Conservation (phyloP, 768 basidiomycete genomes). For the Sistotremastrum suecicum region DNA sequence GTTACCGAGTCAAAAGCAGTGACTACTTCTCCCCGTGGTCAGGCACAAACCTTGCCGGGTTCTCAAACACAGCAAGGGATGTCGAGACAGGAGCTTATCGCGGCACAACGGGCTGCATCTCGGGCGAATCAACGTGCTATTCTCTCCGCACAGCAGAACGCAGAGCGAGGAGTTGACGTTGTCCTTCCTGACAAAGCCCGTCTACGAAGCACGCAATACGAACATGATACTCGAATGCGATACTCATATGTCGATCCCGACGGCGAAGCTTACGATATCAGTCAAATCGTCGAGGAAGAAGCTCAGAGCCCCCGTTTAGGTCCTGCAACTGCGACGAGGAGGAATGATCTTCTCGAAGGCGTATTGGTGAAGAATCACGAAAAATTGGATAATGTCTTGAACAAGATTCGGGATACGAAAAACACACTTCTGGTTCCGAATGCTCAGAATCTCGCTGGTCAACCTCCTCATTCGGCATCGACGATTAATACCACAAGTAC, state of each 20-base stretch:
- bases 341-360: slow-evolving; percentile 55
- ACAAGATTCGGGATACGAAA: slow-evolving; percentile 58
- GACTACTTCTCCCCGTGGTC: slow-evolving; percentile 29
- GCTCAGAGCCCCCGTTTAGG: slow-evolving; percentile 37
- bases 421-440: slow-evolving; percentile 17
- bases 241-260: slow-evolving; percentile 91
- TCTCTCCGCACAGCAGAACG: slow-evolving; percentile 73
- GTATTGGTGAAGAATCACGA: slow-evolving; percentile 45
- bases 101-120: slow-evolving; percentile 77
- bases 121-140: slow-evolving; percentile 79
- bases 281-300: slow-evolving; percentile 84
- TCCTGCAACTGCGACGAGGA: slow-evolving; percentile 16
- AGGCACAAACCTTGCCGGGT: background rate
- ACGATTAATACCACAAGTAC: slow-evolving; percentile 14
- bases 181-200: slow-evolving; percentile 73
- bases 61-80: slow-evolving; percentile 4
- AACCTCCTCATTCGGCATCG: slow-evolving; percentile 13
- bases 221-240: slow-evolving; percentile 58
- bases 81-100: slow-evolving; percentile 83
- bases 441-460: slow-evolving; percentile 10
- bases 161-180: slow-evolving; percentile 79
- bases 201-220: slow-evolving; percentile 70
- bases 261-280: slow-evolving; percentile 87
- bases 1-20: slow-evolving; percentile 8
- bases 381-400: slow-evolving; percentile 59